phyloP scores from a whole-genome alignment of 768 basidiomycete genomes.

The Xerocomellus chrysenteron region DNA sequence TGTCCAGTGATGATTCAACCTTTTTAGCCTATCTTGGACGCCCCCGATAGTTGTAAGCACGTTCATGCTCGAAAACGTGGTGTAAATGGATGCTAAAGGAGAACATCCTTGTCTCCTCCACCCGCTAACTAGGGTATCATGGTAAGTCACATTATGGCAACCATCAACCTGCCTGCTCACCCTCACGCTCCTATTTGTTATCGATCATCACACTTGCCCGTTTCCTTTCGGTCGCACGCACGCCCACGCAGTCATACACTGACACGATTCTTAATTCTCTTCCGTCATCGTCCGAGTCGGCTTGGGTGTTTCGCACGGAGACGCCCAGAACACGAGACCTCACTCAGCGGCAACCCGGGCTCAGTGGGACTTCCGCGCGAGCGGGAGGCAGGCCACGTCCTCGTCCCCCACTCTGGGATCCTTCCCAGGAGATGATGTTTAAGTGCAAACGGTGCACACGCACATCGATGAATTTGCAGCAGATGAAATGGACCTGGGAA shows the following conservation, averaged over 20 bases:
- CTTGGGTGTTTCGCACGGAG: slow-evolving; percentile 21
- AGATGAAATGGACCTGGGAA: too few relatives aligned
- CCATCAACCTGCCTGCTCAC: neutral
- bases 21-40: neutral
- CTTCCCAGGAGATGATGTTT: too few relatives aligned
- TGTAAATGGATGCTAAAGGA: neutral
- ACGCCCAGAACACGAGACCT: neutral
- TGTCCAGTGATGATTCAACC: neutral
- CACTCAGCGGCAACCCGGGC: neutral
- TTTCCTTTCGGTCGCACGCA: slow-evolving; percentile 20
- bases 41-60: slow-evolving; percentile 19
- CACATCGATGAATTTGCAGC: too few relatives aligned
- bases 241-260: neutral
- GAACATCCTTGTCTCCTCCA: neutral
- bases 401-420: too few relatives aligned
- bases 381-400: neutral
- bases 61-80: neutral
- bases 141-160: slow-evolving; percentile 6
- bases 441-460: too few relatives aligned
- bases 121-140: slow-evolving; percentile 11
- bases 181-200: neutral
- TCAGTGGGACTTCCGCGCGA: neutral
- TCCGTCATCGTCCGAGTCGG: slow-evolving; percentile 27
- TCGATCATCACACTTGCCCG: neutral
- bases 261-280: too few relatives aligned